Conservation (phyloP, 106 monocot genomes). For the Dendrobium huoshanense region DNA sequence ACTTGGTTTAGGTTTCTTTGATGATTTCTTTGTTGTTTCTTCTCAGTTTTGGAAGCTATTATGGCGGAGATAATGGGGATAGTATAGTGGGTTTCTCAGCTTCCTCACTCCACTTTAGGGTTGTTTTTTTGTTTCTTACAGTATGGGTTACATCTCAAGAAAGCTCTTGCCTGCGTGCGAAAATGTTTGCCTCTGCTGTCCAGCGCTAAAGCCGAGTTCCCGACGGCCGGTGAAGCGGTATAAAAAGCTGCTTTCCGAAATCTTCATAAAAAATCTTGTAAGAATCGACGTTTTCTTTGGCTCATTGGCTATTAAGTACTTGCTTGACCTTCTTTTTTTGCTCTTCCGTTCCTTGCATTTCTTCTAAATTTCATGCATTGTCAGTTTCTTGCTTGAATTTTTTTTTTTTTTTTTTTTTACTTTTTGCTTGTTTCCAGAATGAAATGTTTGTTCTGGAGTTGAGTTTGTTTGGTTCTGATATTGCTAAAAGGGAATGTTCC, state of each 20-base stretch:
- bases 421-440: not conserved
- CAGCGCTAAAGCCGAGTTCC: slow-evolving; percentile 82
- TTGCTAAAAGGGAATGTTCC: not conserved
- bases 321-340: not conserved
- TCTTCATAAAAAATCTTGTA: slow-evolving; percentile 74
- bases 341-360: not conserved
- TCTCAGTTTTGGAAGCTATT: not conserved
- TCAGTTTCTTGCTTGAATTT: not conserved
- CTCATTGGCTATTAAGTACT: not conserved
- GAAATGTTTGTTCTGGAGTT: not conserved
- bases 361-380: not conserved
- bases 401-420: too few species aligned
- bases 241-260: slow-evolving; percentile 80
- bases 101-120: not conserved
- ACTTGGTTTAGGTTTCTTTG: not conserved
- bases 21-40: not conserved
- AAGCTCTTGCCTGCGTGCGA: slow-evolving; percentile 82
- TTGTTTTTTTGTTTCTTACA: not conserved
- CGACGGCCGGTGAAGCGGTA: slow-evolving; percentile 87
- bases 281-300: slow-evolving; percentile 11
- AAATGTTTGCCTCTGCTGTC: slow-evolving; percentile 93
- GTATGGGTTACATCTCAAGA: slow-evolving; percentile 84
- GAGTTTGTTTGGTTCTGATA: not conserved
- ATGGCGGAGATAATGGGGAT: not conserved
- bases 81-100: not conserved